Evolutionary conservation across 768 basidiomycete species (phyloP), one percentile per base, ranked within the genome.

Genomic region (Naematelia encephala): DNA sequence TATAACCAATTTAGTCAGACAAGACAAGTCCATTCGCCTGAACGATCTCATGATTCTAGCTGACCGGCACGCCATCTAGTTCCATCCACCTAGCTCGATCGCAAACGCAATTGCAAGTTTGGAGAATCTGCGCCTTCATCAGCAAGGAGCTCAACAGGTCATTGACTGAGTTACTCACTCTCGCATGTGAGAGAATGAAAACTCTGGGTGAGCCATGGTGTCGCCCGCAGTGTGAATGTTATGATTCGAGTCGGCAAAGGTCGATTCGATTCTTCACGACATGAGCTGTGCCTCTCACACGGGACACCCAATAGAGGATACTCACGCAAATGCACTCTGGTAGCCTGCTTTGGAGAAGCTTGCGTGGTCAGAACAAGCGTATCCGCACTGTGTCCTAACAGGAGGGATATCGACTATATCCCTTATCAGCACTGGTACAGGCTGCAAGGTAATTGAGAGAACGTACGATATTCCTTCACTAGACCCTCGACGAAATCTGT

Each of bases 181-280:
- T 78, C 79, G 84, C 89, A 93, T 90, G 75, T 97, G 92, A 4
- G 80, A 77, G 75, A 94, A 97, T 71, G 86, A 88, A 78, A 96
- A 96, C 76, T 94, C 92, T 21, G 84, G 80, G 11, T 90, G 72
- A 21, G 93, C 89, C 56, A 88, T 88, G 52, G 87, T 87, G 74
- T 97, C 92, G 39, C 83, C 84, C 28, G 80, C 69, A 8, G 85
- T 84, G 77, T 97, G 92, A 52, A 96, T 92, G 75, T 90, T 82
- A 75, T 84, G 80, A 79, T 94, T 92, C 23, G 76, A 77, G 58
- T 78, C 64, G 29, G 72, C 76, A 51, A 78, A 78, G 1, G 74
- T 71, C 30, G 71, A 72, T 57, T 78, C 77, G 61, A 73, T 72
- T 11, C 71, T 74, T 8, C 34, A 16, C 16, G 53, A 59, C 29